Conservation (phyloP, 1,139 yeast genomes). For the Geotrichum aggregatum region DNA sequence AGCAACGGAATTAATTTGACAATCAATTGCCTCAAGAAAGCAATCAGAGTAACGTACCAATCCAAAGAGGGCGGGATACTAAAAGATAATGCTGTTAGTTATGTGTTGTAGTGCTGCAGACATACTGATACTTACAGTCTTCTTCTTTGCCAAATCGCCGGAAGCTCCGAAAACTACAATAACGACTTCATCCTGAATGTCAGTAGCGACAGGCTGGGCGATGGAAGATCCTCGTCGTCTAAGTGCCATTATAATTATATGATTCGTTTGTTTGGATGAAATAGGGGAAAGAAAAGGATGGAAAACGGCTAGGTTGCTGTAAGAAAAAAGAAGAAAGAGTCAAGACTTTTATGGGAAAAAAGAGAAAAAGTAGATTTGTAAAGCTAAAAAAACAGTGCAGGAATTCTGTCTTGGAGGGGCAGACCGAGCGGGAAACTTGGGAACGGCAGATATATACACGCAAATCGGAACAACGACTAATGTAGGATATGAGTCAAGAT, state of each 20-base stretch:
- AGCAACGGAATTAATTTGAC: constrained; percentile 12
- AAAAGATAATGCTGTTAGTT: neutral
- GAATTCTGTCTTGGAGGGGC: too few species aligned
- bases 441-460: neutral
- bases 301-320: neutral
- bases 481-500: too few species aligned
- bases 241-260: neutral
- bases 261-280: too few species aligned
- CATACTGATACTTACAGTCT: constrained; percentile 48
- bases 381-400: too few species aligned
- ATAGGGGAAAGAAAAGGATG: neutral
- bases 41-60: too few species aligned
- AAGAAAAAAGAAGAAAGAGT: neutral
- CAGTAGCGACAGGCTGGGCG: constrained; percentile 3
- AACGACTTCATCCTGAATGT: constrained; percentile 19
- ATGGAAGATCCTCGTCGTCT: constrained; percentile 16
- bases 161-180: constrained; percentile 94
- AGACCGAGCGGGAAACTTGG: neutral
- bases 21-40: neutral
- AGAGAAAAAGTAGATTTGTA: too few species aligned
- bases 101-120: neutral
- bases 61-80: constrained; percentile 1
- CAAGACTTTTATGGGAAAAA: neutral
- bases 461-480: neutral
- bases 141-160: constrained; percentile 95